Evolutionary conservation across 106 monocot species (phyloP).

Genomic region (Acanthochlamys bracteata): DNA sequence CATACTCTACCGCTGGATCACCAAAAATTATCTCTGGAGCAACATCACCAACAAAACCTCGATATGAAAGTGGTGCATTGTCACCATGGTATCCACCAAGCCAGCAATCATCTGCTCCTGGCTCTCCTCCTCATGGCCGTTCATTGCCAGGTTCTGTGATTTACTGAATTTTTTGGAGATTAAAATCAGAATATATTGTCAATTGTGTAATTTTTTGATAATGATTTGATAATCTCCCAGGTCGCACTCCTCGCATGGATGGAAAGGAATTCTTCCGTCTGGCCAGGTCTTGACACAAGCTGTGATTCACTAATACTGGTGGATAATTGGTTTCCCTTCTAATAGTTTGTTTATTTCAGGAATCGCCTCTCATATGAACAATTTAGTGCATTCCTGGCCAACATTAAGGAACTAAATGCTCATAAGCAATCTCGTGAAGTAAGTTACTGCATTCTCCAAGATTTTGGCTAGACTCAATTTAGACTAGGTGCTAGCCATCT

Average conservation of each 20-base stretch:
- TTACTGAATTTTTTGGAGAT: neutral
- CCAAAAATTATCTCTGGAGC: conserved; percentile 39
- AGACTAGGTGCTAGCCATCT: neutral
- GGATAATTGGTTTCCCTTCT: neutral
- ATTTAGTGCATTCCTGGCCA: conserved; percentile 87
- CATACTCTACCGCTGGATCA: conserved; percentile 33
- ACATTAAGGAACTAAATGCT: conserved; percentile 87
- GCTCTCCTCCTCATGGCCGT: conserved; percentile 43
- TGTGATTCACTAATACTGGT: neutral
- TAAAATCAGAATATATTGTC: neutral
- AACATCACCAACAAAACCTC: conserved; percentile 52
- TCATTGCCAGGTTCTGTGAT: conserved; percentile 31
- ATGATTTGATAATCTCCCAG: conserved; percentile 21
- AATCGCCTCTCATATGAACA: conserved; percentile 86
- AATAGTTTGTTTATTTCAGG: conserved; percentile 29
- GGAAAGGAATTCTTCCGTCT: conserved; percentile 98
- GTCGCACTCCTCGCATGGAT: conserved; percentile 61
- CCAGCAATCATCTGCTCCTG: conserved; percentile 50
- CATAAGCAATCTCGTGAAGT: conserved; percentile 82
- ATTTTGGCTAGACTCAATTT: neutral
- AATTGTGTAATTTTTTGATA: neutral
- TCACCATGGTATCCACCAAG: conserved; percentile 52
- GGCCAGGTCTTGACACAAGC: conserved; percentile 45
- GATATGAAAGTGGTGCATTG: conserved; percentile 23
- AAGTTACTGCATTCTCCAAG: neutral